Evolutionary conservation across 176 grass and related monocot genomes (phyloP), one percentile per base, ranked within the genome.

Genomic region (Saccharum officinarum): DNA sequence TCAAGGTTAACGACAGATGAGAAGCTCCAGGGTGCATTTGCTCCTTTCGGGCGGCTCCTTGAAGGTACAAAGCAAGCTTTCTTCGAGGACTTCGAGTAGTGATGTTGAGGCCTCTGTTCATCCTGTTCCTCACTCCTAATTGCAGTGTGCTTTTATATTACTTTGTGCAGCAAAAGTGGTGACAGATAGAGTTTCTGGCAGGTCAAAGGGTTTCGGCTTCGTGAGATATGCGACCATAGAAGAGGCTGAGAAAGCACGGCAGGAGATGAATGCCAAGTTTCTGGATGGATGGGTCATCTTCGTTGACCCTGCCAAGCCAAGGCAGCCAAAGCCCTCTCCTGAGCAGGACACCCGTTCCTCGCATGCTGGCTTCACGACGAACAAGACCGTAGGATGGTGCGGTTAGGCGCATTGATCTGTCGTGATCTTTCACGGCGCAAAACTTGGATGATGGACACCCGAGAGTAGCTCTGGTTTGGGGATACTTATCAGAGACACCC

Each of bases 201-300:
- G 96, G 75, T 98, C 96, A 5, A 98, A 95, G 89, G 93, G 96
- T 61, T 95, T 92, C 23, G 93, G 89, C 75, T 98, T 98, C 73
- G 89, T 98, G 6, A 89, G 74, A 87, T 95, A 92, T 38, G 85
- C 63, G 8, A 87, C 87, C 28, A 73, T 95, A 81, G 86, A 92
- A 81, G 91, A 98, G 80, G 96, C 96, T 3, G 93, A 95, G 70
- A 90, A 79, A 30, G 96, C 96, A 0, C 81, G 96, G 23, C 88
- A 92, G 49, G 89, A 84, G 31, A 98, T 98, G 96, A 95, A 98
- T 7, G 96, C 89, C 13, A 90, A 87, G 82, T 98, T 94, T 81
- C 93, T 98, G 2, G 96, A 98, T 82, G 96, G 93, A 65, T 95
- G 96, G 96, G 96, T 98, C 66, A 98, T 98, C 74, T 98, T 98